Conservation (phyloP, 805 yeast species). For the Torulaspora delbrueckii region DNA sequence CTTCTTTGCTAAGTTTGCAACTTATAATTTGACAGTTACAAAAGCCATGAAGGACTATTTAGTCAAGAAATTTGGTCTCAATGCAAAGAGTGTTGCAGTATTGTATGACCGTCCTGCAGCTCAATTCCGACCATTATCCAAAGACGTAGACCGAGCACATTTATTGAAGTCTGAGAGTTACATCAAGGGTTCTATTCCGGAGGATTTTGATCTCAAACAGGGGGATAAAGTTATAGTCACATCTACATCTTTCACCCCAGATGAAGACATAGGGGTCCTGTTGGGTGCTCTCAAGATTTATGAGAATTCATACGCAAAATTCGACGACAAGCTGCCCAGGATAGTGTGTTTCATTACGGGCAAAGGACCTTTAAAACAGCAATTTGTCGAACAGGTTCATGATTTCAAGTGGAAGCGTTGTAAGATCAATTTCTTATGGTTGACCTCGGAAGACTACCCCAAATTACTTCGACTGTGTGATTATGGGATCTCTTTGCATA, state of each 20-base stretch:
- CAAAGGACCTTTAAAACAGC: constrained; percentile 75
- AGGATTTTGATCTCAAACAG: constrained; percentile 32
- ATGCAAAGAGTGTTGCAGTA: constrained; percentile 47
- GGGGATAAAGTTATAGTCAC: constrained; percentile 67
- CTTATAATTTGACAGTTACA: constrained; percentile 77
- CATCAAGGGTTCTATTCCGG: constrained; percentile 35
- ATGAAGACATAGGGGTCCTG: constrained; percentile 75
- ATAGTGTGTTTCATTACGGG: constrained; percentile 86
- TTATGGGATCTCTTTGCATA: constrained; percentile 83
- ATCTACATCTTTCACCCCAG: constrained; percentile 93
- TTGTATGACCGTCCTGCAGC: constrained; percentile 83
- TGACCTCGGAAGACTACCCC: constrained; percentile 75
- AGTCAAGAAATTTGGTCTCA: constrained; percentile 49
- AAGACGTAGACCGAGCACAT: constrained; percentile 20
- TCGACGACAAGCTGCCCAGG: constrained; percentile 38
- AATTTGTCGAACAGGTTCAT: constrained; percentile 47
- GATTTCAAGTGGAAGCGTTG: constrained; percentile 45
- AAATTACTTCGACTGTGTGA: constrained; percentile 69
- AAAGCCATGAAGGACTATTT: constrained; percentile 62
- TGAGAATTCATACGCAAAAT: constrained; percentile 37
- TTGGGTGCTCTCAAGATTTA: constrained; percentile 63
- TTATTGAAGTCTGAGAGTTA: constrained; percentile 26
- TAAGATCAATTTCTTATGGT: constrained; percentile 65
- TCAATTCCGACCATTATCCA: constrained; percentile 52
- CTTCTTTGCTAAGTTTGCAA: constrained; percentile 56